These are phyloP conservation scores for Solanum aculeatissimum DNA, from an alignment of 305 asterid genomes.

Conservation along the genomic window DNA sequence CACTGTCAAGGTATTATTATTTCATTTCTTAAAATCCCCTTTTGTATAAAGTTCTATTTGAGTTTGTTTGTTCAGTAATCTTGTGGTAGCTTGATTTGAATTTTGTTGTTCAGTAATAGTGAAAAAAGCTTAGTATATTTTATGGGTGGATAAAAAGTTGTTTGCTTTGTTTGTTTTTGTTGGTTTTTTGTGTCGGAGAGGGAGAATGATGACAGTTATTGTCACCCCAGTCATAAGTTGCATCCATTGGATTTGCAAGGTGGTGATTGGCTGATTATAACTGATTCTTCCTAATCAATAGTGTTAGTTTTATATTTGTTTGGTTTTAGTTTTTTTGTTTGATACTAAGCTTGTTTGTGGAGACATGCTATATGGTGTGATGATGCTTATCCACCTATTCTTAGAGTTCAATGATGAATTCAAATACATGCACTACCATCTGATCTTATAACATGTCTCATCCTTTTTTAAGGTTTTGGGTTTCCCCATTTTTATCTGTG, in stretches of 20 bases:
- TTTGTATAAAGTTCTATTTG: background rate
- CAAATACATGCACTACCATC: conserved; percentile 64
- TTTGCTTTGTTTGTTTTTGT: background rate
- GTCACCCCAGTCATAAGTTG: conserved; percentile 58
- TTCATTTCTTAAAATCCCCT: background rate
- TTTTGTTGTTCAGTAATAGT: background rate
- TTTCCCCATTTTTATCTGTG: background rate
- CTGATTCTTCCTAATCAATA: conserved; percentile 23
- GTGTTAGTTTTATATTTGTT: background rate
- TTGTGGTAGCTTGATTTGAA: background rate
- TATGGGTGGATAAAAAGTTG: background rate
- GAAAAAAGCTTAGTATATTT: background rate
- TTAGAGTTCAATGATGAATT: conserved; percentile 37
- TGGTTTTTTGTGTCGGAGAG: background rate
- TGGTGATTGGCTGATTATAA: conserved; percentile 44
- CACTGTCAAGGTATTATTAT: background rate
- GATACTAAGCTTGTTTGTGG: background rate
- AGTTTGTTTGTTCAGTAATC: background rate
- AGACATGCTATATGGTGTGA: conserved; percentile 20
- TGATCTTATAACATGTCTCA: conserved; percentile 26
- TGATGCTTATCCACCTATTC: conserved; percentile 32
- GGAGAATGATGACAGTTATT: conserved; percentile 30
- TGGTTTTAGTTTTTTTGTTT: background rate
- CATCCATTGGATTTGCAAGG: conserved; percentile 29
- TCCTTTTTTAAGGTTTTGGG: background rate